These are phyloP conservation scores for Pisolithus orientalis DNA, from an alignment of 768 basidiomycete genomes.

Conservation along the genomic window DNA sequence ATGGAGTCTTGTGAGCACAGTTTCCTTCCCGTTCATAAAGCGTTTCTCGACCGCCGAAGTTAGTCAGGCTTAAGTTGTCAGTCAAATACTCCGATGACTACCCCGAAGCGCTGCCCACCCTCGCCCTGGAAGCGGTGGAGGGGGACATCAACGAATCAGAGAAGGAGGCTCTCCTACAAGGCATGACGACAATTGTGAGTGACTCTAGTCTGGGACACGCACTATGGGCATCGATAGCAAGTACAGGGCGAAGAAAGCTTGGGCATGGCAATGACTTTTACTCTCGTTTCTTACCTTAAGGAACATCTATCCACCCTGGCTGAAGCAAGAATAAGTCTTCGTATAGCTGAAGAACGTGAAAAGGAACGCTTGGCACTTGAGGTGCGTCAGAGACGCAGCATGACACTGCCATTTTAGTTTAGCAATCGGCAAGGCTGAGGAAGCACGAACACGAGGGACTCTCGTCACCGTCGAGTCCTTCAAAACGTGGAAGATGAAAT, in stretches of 20 bases:
- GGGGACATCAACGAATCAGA: constrained; percentile 60
- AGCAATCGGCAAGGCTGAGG: constrained; percentile 58
- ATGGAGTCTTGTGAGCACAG: constrained; percentile 44
- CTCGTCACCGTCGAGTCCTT: constrained; percentile 82
- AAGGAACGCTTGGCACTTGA: constrained; percentile 69
- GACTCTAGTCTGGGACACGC: not conserved
- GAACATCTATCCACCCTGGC: constrained; percentile 69
- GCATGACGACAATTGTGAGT: constrained; percentile 53
- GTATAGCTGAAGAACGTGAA: constrained; percentile 60
- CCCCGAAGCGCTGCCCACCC: constrained; percentile 74
- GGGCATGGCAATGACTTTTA: constrained; percentile 98
- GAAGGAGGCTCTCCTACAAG: constrained; percentile 45
- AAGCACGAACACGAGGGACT: constrained; percentile 85
- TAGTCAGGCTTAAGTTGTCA: constrained; percentile 69
- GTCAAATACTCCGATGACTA: constrained; percentile 80
- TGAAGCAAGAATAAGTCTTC: constrained; percentile 48
- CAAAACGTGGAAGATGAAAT: constrained; percentile 71
- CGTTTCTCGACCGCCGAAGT: constrained; percentile 20
- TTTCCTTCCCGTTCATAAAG: constrained; percentile 1
- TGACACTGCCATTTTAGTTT: constrained; percentile 1
- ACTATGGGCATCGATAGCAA: not conserved
- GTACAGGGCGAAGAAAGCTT: constrained; percentile 74
- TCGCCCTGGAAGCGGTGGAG: constrained; percentile 60
- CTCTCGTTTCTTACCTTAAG: constrained; percentile 78
- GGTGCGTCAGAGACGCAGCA: constrained; percentile 35